A percentile compares a stretch with the other conserved stretches of the same genome.
phyloP scores from a whole-genome alignment of 805 yeast species.

The Saccharomycopsis lassenensis region DNA sequence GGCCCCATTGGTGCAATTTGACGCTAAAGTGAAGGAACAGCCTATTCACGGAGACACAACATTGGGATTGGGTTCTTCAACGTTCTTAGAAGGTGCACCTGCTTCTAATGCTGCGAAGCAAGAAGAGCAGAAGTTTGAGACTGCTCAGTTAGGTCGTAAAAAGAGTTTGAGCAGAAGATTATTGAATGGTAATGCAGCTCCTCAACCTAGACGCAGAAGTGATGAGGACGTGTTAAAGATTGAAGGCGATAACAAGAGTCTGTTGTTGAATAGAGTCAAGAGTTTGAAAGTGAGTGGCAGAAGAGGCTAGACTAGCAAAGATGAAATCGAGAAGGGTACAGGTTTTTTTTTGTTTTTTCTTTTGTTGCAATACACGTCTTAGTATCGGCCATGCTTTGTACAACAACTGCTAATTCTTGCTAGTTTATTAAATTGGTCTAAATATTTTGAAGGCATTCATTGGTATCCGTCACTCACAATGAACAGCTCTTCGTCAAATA shows the following conservation, averaged over 20 bases:
- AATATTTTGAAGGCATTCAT: too few species aligned
- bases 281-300: constrained; percentile 63
- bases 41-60: constrained; percentile 83
- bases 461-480: too few species aligned
- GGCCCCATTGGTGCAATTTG: constrained; percentile 53
- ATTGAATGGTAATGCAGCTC: constrained; percentile 26
- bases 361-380: too few species aligned
- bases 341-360: too few species aligned
- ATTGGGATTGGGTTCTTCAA: constrained; percentile 50
- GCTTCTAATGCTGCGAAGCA: constrained; percentile 46
- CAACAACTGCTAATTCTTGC: too few species aligned
- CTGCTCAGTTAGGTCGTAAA: constrained; percentile 58
- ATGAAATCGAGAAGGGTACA: too few species aligned
- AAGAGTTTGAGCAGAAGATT: constrained; percentile 71
- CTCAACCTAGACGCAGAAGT: constrained; percentile 15
- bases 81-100: constrained; percentile 66
- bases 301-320: too few species aligned
- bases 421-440: too few species aligned
- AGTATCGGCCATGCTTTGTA: too few species aligned
- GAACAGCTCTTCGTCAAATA: too few species aligned
- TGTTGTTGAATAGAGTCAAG: constrained; percentile 74
- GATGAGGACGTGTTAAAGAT: constrained; percentile 25
- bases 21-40: constrained; percentile 53
- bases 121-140: constrained; percentile 27
- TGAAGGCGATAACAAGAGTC: constrained; percentile 28